Evolutionary conservation across 2,329 filamentous ascomycete genomes (phyloP).

Genomic region (Scopulariopsis brevicaulis): DNA sequence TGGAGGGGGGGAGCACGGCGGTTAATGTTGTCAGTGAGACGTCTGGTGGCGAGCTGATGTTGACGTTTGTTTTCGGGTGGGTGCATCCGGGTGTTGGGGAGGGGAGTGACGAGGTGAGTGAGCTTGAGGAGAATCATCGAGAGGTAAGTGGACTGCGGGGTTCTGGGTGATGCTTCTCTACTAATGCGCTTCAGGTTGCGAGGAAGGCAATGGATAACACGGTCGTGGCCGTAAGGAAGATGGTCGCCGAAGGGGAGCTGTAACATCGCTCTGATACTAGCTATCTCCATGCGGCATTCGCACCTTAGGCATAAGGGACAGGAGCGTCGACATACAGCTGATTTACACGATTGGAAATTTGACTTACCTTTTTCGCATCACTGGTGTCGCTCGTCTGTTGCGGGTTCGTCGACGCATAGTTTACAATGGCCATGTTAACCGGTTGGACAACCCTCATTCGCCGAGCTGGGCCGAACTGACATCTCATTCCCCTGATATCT

Average conservation of each 20-base stretch:
- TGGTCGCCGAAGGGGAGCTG: neutral
- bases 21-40: constrained; percentile 18
- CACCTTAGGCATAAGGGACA: neutral
- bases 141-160: constrained; percentile 6
- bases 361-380: no score
- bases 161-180: neutral
- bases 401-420: no score
- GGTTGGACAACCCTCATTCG: no score
- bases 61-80: constrained; percentile 25
- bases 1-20: constrained; percentile 22
- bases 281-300: neutral
- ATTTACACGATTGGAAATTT: no score
- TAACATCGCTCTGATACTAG: neutral
- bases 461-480: neutral
- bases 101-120: constrained; percentile 14
- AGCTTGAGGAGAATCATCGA: constrained; percentile 12
- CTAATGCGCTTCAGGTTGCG: neutral
- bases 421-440: no score
- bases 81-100: constrained; percentile 15
- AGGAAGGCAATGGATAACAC: neutral
- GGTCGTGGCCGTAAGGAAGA: neutral
- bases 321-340: no score
- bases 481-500: no score
- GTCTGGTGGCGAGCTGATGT: constrained; percentile 11
- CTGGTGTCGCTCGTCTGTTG: no score